phyloP scores from a whole-genome alignment of 306 rosid genomes.

The Prunus mira region DNA sequence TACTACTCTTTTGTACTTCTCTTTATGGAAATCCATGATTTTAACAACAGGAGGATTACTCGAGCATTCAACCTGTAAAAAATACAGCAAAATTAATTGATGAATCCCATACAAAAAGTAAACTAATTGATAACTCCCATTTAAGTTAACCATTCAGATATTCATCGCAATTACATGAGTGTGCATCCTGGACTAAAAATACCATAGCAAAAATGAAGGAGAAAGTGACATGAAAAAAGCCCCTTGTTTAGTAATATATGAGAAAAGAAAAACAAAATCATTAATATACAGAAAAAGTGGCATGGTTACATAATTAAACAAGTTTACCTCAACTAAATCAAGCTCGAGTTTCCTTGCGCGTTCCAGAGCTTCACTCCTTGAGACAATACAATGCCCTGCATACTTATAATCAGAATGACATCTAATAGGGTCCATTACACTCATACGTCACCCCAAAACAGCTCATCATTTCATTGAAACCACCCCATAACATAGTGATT shows the following conservation, averaged over 20 bases:
- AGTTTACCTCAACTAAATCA: constrained; percentile 83
- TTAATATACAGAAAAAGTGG: background rate
- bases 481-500: background rate
- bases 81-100: constrained; percentile 8
- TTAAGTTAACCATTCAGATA: background rate
- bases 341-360: constrained; percentile 63
- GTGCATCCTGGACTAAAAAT: background rate
- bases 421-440: background rate
- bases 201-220: background rate
- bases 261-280: background rate
- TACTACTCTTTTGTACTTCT: constrained; percentile 50
- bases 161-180: background rate
- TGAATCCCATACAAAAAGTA: background rate
- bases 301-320: constrained; percentile 4
- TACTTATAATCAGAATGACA: constrained; percentile 11
- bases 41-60: constrained; percentile 81
- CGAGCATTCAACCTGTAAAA: constrained; percentile 55
- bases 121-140: background rate
- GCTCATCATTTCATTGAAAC: background rate
- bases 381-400: constrained; percentile 56
- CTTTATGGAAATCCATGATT: constrained; percentile 80
- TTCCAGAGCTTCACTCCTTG: constrained; percentile 56
- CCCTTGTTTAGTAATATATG: background rate
- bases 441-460: background rate
- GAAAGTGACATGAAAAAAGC: background rate